Base-by-base conservation (phyloP, 163 green algal species). In the Trebouxia gelatinosa region DNA sequence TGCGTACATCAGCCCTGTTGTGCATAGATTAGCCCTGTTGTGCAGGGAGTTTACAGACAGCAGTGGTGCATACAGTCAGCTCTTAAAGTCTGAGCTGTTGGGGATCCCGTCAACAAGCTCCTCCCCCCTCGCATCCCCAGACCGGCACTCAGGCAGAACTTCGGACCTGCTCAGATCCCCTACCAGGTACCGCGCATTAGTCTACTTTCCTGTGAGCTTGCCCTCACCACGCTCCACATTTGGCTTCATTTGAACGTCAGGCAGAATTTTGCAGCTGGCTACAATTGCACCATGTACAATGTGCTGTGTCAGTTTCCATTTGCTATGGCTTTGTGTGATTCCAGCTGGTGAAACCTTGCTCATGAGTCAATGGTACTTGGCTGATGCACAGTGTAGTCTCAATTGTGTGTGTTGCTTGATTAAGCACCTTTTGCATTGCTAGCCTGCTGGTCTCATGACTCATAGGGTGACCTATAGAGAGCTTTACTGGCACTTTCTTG, bases 71-170 rank as follows among this genome's bases (percentile, higher is more conserved):
- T 97, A 97, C 84, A 89, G 90, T 79, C 75, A 91, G 78, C 83
- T 97, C 70, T 85, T 97, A 39, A 87, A 90, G 16, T 85, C 84
- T n/a, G 91, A 96, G 86, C 85, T 97, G 78, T 87, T 97, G 37
- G 91, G 89, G 29, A 81, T 84, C 77, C 75, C 79, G 39, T 39
- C 31, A 35, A 39, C 39, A 26, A 13, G n/a, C 28, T 48, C 13
- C 26, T 71, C 40, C 21, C 66, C 66, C 23, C 7, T 75, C 7
- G 37, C 37, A 1, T 75, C 66, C 19, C 66, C 66, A 2, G 23
- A 72, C 6, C 31, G 62, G 62, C 62, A 39, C 9, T 9, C 62
- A 23, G 62, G 28, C 62, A 6, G 26, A 6, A 23, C 62, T 11
- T 39, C 62, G 7, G 66, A 75, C 28, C 26, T 75, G 21, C 66